Evolutionary conservation across 805 yeast species (phyloP), one percentile per base, ranked within the genome.

Genomic region (Kregervanrija delftensis): DNA sequence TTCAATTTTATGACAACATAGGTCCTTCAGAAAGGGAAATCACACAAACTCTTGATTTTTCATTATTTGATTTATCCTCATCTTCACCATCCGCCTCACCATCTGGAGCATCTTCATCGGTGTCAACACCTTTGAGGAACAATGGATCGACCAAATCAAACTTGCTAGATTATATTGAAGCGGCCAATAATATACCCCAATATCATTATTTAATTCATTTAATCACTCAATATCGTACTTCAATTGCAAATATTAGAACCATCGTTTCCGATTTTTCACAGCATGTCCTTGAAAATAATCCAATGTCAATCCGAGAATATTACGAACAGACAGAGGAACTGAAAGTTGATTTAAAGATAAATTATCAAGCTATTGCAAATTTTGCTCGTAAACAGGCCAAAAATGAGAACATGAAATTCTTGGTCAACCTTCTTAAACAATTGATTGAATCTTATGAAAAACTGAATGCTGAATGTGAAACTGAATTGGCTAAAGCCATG

Each of bases 301-400:
- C 63, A 11, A 53, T 57, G 3, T 58, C 64, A 4, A 56, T 63
- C 14, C 46, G 63, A 14, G 67, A 63, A 31, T 62, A 54, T 41
- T 61, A 56, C 44, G 59, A 52, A 31, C 59, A 63, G 30, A 37
- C 50, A 8, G 57, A 53, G 6, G 56, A 51, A 4, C 35, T 62
- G 5, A 53, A 49, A 38, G 42, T 42, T 11, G 63, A 58, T 41
- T 41, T 62, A 34, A 56, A 55, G 13, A 54, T 55, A 11, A 59
- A 55, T 33, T 62, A 60, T 39, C 65, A 62, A 40, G 58, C 65
- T 1, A 45, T 63, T 46, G 65, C 65, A 17, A 54, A 58, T 36
- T 54, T 54, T 37, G 59, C 64, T 1, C 50, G 65, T 37, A 56
- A 56, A 32, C 59, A 55, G 40, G 57, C 66, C 2, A 59, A 56